Conservation (phyloP, 2,329 filamentous ascomycete species). For the Pleoardoris graminearum region DNA sequence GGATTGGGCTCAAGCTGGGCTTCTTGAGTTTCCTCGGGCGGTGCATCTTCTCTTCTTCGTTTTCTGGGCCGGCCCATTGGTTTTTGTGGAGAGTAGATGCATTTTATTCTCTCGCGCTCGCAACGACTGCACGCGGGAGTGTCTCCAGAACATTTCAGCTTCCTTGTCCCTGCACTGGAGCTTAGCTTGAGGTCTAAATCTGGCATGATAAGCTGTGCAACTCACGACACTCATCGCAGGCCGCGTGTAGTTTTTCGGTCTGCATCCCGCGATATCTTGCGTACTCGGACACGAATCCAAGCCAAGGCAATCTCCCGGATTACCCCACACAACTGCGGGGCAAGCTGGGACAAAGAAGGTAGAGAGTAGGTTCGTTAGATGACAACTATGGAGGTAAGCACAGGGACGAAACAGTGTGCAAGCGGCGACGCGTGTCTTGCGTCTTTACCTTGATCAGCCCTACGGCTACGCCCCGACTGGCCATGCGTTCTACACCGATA, state of each 20-base stretch:
- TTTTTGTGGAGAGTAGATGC: constrained; percentile 54
- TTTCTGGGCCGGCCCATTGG: constrained; percentile 58
- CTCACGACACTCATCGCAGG: constrained; percentile 45
- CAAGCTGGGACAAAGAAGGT: neutral
- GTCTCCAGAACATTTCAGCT: constrained; percentile 54
- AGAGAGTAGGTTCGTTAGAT: neutral
- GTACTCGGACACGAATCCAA: neutral
- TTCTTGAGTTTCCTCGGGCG: constrained; percentile 10
- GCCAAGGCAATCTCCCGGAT: neutral
- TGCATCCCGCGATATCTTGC: constrained; percentile 20
- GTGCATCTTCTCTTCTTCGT: constrained; percentile 41
- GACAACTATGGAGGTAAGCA: neutral
- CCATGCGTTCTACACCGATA: neutral
- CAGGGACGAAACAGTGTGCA: neutral
- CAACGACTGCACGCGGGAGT: constrained; percentile 50
- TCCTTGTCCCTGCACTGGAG: constrained; percentile 46
- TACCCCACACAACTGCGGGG: neutral
- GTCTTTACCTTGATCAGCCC: constrained; percentile 8
- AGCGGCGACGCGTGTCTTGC: neutral
- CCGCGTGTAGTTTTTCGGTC: constrained; percentile 36
- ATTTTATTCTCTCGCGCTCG: constrained; percentile 45
- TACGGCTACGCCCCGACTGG: neutral
- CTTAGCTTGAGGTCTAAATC: constrained; percentile 3
- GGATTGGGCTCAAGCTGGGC: constrained; percentile 4
- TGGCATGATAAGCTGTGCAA: constrained; percentile 9